Evolutionary conservation across 1,284 basidiomycete genomes (phyloP).

Genomic region (Ceratobasidium sp.): DNA sequence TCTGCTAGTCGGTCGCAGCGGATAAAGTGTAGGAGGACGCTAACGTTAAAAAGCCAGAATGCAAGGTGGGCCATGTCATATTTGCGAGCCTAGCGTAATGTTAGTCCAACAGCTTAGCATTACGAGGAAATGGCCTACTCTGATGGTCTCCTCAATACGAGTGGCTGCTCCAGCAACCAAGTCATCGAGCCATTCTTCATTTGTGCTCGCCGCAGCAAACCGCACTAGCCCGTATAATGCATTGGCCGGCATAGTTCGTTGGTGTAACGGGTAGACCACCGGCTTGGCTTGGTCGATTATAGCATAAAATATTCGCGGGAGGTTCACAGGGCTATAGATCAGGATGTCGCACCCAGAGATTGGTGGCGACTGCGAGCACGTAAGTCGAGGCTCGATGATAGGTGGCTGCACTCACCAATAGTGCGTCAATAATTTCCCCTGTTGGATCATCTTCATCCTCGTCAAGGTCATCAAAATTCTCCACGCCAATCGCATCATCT

Average conservation of each 20-base stretch:
- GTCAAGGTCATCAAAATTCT: slow-evolving; percentile 55
- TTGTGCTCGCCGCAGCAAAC: slow-evolving; percentile 86
- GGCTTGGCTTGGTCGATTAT: slow-evolving; percentile 55
- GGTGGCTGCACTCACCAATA: slow-evolving; percentile 51
- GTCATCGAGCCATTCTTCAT: slow-evolving; percentile 91
- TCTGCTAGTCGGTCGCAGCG: slow-evolving; percentile 82
- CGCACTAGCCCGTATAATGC: slow-evolving; percentile 84
- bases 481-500: slow-evolving; percentile 50
- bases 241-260: slow-evolving; percentile 83
- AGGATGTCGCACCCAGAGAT: slow-evolving; percentile 47
- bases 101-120: slow-evolving; percentile 12
- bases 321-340: slow-evolving; percentile 45
- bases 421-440: slow-evolving; percentile 58
- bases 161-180: slow-evolving; percentile 91
- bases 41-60: slow-evolving; percentile 96
- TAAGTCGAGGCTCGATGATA: slow-evolving; percentile 56
- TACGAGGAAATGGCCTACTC: slow-evolving; percentile 67
- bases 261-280: slow-evolving; percentile 57
- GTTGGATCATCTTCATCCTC: slow-evolving; percentile 61
- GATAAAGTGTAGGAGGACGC: slow-evolving; percentile 89
- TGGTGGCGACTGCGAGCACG: slow-evolving; percentile 51
- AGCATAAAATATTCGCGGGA: slow-evolving; percentile 44
- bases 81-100: slow-evolving; percentile 69
- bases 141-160: slow-evolving; percentile 89
- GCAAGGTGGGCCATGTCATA: slow-evolving; percentile 88